phyloP scores from a whole-genome alignment of 768 basidiomycete species.

The Jaapia argillacea region DNA sequence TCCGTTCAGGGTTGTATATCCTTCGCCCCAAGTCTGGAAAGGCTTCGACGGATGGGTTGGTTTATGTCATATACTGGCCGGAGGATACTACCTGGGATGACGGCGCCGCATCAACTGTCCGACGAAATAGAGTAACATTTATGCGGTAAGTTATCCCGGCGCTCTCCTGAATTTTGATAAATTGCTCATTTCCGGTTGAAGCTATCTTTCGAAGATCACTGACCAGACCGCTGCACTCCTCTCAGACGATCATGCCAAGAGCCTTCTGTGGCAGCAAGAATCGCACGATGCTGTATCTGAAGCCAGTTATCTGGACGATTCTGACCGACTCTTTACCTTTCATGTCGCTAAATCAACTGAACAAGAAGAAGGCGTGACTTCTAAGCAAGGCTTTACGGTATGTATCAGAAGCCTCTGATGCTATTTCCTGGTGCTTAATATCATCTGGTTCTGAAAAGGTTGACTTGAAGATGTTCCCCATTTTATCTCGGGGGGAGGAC shows the following conservation, averaged over 20 bases:
- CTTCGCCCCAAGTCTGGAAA: no score
- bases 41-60: no score
- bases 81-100: slow-evolving; percentile 52
- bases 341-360: slow-evolving; percentile 45
- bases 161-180: no score
- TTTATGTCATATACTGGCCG: slow-evolving; percentile 53
- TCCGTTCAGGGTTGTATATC: slow-evolving; percentile 47
- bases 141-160: slow-evolving; percentile 53
- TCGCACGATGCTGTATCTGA: no score
- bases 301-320: no score
- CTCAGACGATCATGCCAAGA: slow-evolving; percentile 33
- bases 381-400: slow-evolving; percentile 37
- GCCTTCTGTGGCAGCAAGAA: slow-evolving; percentile 34
- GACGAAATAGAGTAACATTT: slow-evolving; percentile 47
- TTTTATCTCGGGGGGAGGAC: slow-evolving; percentile 4
- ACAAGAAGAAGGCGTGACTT: slow-evolving; percentile 39
- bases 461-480: slow-evolving; percentile 1
- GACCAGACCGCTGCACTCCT: slow-evolving; percentile 46
- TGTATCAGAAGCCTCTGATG: no score
- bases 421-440: no score
- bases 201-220: slow-evolving; percentile 49
- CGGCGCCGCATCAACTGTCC: slow-evolving; percentile 29
- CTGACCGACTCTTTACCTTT: slow-evolving; percentile 41
- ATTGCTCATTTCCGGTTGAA: no score
- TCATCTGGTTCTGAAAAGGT: not conserved